Evolutionary conservation across 805 yeast genomes (phyloP), one percentile per base, ranked within the genome.

Genomic region (Jamesozyma gamospora): DNA sequence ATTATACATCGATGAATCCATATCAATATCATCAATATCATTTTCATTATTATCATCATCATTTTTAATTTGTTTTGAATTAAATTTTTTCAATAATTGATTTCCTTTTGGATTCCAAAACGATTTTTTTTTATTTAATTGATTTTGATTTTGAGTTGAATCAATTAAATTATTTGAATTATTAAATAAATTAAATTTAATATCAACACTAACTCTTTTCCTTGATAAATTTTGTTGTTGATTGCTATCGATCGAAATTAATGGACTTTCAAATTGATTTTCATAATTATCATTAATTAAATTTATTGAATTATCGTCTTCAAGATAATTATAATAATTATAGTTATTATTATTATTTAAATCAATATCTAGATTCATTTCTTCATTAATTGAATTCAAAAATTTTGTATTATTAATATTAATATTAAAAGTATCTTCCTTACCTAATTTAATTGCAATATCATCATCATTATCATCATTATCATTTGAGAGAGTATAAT

Each of bases 101-200:
- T 45, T 52, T 27, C 50, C 44, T 31, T 50, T 50, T 34, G 55
- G 45, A 25, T 52, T 51, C 56, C 59, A 53, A 32, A 56, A 54
- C 32, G 47, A 52, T 21, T 21, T 21, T 37, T 41, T 53, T 30
- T 51, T 55, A 40, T 46, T 52, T 31, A 51, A 40, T n/a, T 44
- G 24, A 21, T 21, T 21, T 34, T 34, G 24, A 13, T 32, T 16
- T 4, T 4, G 4, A 10, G 7, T 12, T 28, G 25, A 24, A 13
- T 15, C 21, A 15, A n/a, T n/a, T n/a, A n/a, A n/a, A 21, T 34
- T 35, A 30, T 36, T 40, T 36, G 28, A 36, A 28, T 29, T 44
- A 32, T 46, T 46, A 27, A 56, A 55, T 26, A 55, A 39, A 41
- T 51, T 56, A 16, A 56, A 39, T 41, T 55, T 56, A 33, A 55